Evolutionary conservation across 2,329 filamentous ascomycete genomes (phyloP).

Genomic region (Pestalotiopsis sp.): DNA sequence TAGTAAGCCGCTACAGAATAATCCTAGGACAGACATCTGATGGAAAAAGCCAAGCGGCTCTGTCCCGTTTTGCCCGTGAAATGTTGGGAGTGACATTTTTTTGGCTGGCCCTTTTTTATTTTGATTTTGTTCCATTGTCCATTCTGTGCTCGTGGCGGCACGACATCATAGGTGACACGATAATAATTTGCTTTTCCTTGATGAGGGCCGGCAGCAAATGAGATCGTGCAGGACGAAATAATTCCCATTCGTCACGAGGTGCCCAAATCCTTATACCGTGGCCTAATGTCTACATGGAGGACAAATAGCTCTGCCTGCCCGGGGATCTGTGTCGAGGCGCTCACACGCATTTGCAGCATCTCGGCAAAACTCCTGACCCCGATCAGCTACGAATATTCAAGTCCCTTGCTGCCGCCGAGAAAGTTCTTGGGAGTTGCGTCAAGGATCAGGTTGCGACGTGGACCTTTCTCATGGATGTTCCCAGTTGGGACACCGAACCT

Average conservation of each 20-base stretch:
- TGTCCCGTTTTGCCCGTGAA: neutral
- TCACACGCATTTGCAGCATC: no score
- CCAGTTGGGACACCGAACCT: no score
- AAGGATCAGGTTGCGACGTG: no score
- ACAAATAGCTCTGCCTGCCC: no score
- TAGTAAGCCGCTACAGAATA: constrained; percentile 11
- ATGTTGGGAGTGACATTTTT: neutral
- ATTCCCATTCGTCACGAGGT: neutral
- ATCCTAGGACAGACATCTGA: neutral
- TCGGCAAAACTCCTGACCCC: no score
- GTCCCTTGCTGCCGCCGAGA: no score
- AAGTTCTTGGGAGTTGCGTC: no score
- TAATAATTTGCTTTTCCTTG: neutral
- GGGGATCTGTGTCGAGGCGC: no score
- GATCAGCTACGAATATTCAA: no score
- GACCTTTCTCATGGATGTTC: no score
- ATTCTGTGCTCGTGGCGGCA: neutral
- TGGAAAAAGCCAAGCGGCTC: neutral
- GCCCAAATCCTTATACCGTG: neutral
- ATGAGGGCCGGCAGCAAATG: neutral
- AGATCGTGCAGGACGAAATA: neutral
- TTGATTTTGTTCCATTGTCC: neutral
- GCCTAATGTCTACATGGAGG: no score
- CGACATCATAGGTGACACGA: neutral
- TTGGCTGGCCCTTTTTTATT: neutral